These are phyloP conservation scores for Penicillium concentricum DNA, from an alignment of 2,329 filamentous ascomycete species.

Conservation along the genomic window DNA sequence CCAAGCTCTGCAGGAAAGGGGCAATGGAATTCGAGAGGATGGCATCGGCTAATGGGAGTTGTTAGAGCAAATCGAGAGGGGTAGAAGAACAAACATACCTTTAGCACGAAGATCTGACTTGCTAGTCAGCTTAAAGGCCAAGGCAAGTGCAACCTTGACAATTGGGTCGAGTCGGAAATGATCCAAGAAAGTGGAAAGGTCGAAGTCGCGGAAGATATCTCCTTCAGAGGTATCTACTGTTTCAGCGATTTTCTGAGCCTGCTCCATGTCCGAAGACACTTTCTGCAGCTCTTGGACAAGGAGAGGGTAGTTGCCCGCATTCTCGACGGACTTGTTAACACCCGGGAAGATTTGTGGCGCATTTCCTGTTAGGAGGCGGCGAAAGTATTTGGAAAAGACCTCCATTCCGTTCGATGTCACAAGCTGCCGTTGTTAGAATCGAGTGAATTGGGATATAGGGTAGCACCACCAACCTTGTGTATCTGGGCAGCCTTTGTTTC, in stretches of 20 bases:
- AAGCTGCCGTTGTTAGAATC: conserved; percentile 56
- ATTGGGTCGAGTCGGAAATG: conserved; percentile 92
- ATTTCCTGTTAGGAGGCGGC: conserved; percentile 87
- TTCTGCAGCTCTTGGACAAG: conserved; percentile 83
- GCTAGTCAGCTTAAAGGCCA: conserved; percentile 82
- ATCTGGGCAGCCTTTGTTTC: conserved; percentile 89
- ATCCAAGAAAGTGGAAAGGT: conserved; percentile 91
- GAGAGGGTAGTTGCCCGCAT: conserved; percentile 78
- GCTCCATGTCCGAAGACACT: conserved; percentile 73
- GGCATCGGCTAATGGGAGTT: conserved; percentile 68
- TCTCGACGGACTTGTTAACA: conserved; percentile 68
- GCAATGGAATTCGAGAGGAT: conserved; percentile 78
- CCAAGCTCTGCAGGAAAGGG: conserved; percentile 74
- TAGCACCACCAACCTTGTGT: conserved; percentile 66
- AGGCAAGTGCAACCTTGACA: conserved; percentile 80
- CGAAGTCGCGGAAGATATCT: conserved; percentile 93
- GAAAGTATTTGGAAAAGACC: conserved; percentile 93
- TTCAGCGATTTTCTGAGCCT: conserved; percentile 88
- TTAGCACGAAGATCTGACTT: conserved; percentile 83
- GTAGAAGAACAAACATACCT: conserved; percentile 56
- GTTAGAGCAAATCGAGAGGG: neutral
- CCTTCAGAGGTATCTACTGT: conserved; percentile 87
- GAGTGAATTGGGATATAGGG: neutral
- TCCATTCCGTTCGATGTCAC: conserved; percentile 99
- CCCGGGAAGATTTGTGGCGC: conserved; percentile 86